Evolutionary conservation across 805 yeast species (phyloP).

Genomic region (Pichia sporocuriosa): DNA sequence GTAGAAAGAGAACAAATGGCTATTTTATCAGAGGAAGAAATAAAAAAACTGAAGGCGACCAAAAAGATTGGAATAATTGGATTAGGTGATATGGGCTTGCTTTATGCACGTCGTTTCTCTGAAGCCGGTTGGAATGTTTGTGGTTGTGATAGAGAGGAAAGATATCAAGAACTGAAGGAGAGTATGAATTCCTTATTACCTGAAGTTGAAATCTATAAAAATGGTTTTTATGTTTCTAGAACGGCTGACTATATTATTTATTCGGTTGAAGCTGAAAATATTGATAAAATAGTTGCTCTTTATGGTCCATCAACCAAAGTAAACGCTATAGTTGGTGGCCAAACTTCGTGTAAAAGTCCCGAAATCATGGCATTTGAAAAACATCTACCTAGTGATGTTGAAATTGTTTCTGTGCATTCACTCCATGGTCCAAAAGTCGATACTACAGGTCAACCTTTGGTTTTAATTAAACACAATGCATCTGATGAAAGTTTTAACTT

Average conservation of each 20-base stretch:
- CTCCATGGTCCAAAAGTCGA: constrained; percentile 91
- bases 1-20: too few species aligned
- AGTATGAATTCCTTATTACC: constrained; percentile 12
- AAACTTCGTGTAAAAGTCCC: constrained; percentile 89
- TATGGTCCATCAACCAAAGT: constrained; percentile 87
- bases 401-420: constrained; percentile 83
- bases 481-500: constrained; percentile 45
- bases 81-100: constrained; percentile 91
- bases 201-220: constrained; percentile 50
- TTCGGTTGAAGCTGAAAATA: constrained; percentile 88
- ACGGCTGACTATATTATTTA: constrained; percentile 77
- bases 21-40: constrained; percentile 14
- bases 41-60: constrained; percentile 19
- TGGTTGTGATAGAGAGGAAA: constrained; percentile 79
- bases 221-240: constrained; percentile 83
- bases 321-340: constrained; percentile 96
- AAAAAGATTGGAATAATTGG: constrained; percentile 87
- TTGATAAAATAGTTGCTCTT: constrained; percentile 57
- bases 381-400: constrained; percentile 67
- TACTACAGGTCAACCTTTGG: constrained; percentile 89
- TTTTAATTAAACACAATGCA: constrained; percentile 72
- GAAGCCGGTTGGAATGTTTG: constrained; percentile 85
- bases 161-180: constrained; percentile 39
- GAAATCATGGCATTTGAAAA: constrained; percentile 83
- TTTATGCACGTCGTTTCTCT: constrained; percentile 75